phyloP scores from a whole-genome alignment of 352 stramenopile genomes.

The Pythium diclinum region DNA sequence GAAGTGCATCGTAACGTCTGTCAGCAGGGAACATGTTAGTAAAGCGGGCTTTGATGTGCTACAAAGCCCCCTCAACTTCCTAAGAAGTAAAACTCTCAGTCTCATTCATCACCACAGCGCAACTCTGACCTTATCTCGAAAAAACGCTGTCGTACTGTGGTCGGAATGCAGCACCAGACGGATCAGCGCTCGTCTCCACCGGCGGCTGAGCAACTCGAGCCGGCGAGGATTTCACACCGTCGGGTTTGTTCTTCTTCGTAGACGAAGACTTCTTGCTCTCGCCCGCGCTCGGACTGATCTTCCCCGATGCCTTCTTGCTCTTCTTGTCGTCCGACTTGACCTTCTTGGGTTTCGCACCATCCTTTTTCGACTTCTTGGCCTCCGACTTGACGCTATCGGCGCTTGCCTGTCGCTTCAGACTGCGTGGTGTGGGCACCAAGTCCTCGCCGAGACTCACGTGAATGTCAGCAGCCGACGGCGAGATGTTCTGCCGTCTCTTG shows the following conservation, averaged over 20 bases:
- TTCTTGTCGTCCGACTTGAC: slow-evolving; percentile 32
- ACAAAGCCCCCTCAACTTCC: too few relatives aligned
- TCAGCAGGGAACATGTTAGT: too few relatives aligned
- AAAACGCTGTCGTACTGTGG: slow-evolving; percentile 72
- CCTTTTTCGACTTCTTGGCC: slow-evolving; percentile 44
- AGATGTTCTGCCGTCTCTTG: slow-evolving; percentile 33
- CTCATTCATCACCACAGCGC: neutral
- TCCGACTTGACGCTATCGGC: slow-evolving; percentile 26
- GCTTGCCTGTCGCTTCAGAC: slow-evolving; percentile 18
- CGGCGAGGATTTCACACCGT: slow-evolving; percentile 13
- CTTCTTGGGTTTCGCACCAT: slow-evolving; percentile 38
- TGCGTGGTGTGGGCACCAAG: slow-evolving; percentile 1
- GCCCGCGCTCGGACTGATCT: slow-evolving; percentile 21
- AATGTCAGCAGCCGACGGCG: slow-evolving; percentile 10
- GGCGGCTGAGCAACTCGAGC: neutral
- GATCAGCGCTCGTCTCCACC: neutral
- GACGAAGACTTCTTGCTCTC: slow-evolving; percentile 17
- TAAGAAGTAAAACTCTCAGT: neutral
- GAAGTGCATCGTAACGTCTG: too few relatives aligned
- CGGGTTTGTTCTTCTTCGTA: slow-evolving; percentile 15
- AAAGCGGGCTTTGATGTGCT: too few relatives aligned
- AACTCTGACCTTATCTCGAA: slow-evolving; percentile 34
- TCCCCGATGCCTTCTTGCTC: slow-evolving; percentile 33
- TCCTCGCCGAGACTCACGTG: neutral
- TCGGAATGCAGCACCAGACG: slow-evolving; percentile 29